Base-by-base conservation (phyloP, 768 basidiomycete genomes). In the Naganishia onofrii region DNA sequence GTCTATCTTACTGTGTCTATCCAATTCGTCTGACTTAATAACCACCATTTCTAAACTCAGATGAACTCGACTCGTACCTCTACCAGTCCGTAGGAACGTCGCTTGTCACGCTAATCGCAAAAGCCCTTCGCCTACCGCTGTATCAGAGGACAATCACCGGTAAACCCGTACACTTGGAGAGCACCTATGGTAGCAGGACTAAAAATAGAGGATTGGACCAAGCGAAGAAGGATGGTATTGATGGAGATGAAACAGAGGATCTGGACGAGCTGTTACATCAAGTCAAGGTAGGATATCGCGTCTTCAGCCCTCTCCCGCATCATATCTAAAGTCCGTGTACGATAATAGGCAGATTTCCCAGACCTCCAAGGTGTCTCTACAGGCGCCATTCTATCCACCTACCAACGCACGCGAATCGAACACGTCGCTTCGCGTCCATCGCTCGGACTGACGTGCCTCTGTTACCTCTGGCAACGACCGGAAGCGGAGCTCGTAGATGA, bases 21-120 rank as follows among this genome's bases (percentile, higher is more conserved):
- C 28, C 29, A 2, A 36, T 10, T 36, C 12, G n/a, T n/a, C 21
- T 12, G 19, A 31, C 12, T 21, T 21, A 26, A 8, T 56, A 15
- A 42, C 34, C 34, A 36, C 67, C 57, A 67, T 67, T 71, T 31
- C 73, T 66, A 71, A 63, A 12, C 46, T 67, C 80, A 96, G 96
- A 98, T 84, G 96, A 99, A 84, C 87, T 98, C 76, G 94, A 99
- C 81, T 97, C 94, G 28, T 98, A 93, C 83, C 85, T 99, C 80
- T 99, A 97, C 81, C 96, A 99, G 80, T 97, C 95, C n/a, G 94
- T 99, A 31, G 96, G 94, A 0, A 94, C 97, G 78, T 91, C 93
- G 69, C 92, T 92, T 21, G 89, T 98, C 70, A 88, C 91, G 58
- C 84, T 89, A 63, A 88, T 98, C 67, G 93, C 93, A 26, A 84